These are phyloP conservation scores for Orbilia javanica DNA, from an alignment of 2,329 filamentous ascomycete species.

Conservation along the genomic window DNA sequence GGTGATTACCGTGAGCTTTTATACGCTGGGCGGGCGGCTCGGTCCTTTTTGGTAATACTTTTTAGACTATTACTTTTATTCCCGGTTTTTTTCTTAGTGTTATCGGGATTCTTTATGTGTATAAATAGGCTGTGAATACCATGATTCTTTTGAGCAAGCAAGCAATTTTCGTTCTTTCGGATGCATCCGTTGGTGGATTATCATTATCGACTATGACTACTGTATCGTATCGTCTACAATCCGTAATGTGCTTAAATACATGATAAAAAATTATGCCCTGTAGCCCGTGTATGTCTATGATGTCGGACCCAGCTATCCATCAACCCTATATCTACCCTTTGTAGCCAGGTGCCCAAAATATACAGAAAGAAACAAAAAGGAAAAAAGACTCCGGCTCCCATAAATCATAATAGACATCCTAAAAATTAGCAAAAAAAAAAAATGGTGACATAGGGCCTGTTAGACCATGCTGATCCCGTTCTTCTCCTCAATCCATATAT, in stretches of 20 bases:
- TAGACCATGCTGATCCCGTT: neutral
- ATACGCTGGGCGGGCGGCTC: neutral
- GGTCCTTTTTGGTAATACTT: neutral
- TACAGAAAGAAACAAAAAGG: neutral
- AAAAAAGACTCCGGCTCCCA: neutral
- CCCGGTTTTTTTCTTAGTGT: neutral
- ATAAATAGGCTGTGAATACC: constrained; percentile 41
- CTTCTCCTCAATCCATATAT: constrained; percentile 60
- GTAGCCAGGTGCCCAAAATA: constrained; percentile 1
- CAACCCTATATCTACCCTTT: neutral
- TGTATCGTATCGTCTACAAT: neutral
- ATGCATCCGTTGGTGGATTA: neutral
- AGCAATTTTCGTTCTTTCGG: neutral
- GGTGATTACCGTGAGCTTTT: neutral
- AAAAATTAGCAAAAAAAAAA: neutral
- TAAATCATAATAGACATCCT: neutral
- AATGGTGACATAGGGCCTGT: neutral
- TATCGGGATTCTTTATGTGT: constrained; percentile 29
- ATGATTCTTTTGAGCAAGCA: neutral
- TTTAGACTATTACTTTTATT: constrained; percentile 26
- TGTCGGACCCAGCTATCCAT: neutral
- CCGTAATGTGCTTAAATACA: neutral
- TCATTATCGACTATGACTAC: constrained; percentile 4
- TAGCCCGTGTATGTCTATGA: neutral
- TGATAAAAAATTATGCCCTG: neutral